These are phyloP conservation scores for Ammopiptanthus mongolicus DNA, from an alignment of 306 rosid genomes.

Conservation along the genomic window DNA sequence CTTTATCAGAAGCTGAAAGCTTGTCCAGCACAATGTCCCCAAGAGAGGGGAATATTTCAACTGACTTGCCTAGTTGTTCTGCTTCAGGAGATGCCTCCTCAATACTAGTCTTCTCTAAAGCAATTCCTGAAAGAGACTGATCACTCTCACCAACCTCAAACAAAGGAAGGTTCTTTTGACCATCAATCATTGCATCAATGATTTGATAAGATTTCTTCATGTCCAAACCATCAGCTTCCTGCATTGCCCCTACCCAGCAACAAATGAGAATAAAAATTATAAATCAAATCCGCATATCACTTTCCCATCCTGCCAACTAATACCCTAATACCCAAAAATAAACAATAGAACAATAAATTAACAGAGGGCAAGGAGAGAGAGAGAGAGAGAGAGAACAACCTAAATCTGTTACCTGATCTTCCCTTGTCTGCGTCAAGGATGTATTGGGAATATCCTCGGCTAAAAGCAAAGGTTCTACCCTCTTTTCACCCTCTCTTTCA, in stretches of 20 bases:
- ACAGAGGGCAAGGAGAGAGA: slow-evolving; percentile 4
- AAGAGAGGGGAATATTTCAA: slow-evolving; percentile 37
- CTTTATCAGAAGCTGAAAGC: slow-evolving; percentile 27
- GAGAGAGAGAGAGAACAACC: slow-evolving; percentile 69
- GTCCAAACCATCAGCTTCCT: slow-evolving; percentile 69
- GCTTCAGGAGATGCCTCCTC: slow-evolving; percentile 31
- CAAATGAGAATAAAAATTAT: slow-evolving; percentile 71
- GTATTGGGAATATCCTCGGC: slow-evolving; percentile 28
- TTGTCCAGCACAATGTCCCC: slow-evolving; percentile 33
- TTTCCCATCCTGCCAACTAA: slow-evolving; percentile 28
- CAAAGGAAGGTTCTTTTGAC: slow-evolving; percentile 33
- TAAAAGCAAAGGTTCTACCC: slow-evolving; percentile 20
- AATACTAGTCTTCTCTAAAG: slow-evolving; percentile 24
- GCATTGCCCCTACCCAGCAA: slow-evolving; percentile 93
- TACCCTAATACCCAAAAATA: slow-evolving; percentile 4
- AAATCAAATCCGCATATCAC: slow-evolving; percentile 37
- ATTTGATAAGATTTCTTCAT: slow-evolving; percentile 30
- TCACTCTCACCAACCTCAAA: slow-evolving; percentile 26
- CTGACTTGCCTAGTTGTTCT: slow-evolving; percentile 26
- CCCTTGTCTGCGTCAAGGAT: slow-evolving; percentile 49
- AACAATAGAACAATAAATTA: slow-evolving; percentile 10
- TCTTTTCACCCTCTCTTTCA: slow-evolving; percentile 28
- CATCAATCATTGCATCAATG: slow-evolving; percentile 37
- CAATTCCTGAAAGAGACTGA: slow-evolving; percentile 30
- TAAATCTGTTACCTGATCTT: slow-evolving; percentile 89